Conservation (phyloP, 441 rosid genomes). For the Isatis lusitanica region DNA sequence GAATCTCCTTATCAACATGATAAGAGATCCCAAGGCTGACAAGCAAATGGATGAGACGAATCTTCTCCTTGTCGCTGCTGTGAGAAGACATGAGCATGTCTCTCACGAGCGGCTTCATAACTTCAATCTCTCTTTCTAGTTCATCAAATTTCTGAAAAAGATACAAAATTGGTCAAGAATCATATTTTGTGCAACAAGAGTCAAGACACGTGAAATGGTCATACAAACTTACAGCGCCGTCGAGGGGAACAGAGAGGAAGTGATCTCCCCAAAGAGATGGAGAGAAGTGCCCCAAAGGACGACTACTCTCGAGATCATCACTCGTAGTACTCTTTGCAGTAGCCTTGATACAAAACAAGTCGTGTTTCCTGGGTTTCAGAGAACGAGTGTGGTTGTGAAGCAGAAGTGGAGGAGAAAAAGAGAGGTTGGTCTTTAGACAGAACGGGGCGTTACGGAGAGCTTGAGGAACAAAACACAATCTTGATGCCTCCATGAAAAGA, state of each 20-base stretch:
- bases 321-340: not conserved
- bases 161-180: not conserved
- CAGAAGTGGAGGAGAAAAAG: not conserved
- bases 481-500: not conserved
- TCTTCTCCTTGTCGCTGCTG: not conserved
- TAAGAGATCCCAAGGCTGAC: slow-evolving; percentile 9
- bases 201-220: not conserved
- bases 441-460: not conserved
- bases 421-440: not conserved
- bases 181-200: not conserved
- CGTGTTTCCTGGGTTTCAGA: not conserved
- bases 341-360: not conserved
- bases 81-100: slow-evolving; percentile 3
- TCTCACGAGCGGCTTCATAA: not conserved
- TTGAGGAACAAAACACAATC: not conserved
- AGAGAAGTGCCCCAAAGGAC: slow-evolving; percentile 1
- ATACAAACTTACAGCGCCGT: not conserved
- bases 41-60: slow-evolving; percentile 12
- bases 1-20: not conserved
- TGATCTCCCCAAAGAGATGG: slow-evolving; percentile 27
- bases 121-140: not conserved
- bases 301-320: slow-evolving; percentile 11
- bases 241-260: slow-evolving; percentile 21
- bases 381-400: not conserved
- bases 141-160: not conserved